phyloP scores from a whole-genome alignment of 2,329 filamentous ascomycete genomes.

The Paracoccidioides brasiliensis region DNA sequence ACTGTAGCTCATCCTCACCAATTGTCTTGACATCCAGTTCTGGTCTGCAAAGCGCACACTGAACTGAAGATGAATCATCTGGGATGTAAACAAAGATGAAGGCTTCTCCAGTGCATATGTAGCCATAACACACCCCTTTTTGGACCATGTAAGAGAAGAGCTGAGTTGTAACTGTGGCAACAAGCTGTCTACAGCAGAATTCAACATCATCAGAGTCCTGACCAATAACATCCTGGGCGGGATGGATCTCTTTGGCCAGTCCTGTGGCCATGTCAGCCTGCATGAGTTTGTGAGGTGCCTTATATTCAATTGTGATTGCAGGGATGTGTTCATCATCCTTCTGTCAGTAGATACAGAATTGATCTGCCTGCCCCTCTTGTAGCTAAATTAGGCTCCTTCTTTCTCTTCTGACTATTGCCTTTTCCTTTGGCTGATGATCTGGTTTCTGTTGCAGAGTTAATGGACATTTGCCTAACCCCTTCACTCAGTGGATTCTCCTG shows the following conservation, averaged over 20 bases:
- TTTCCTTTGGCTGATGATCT: conserved; percentile 5
- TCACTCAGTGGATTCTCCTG: conserved; percentile 8
- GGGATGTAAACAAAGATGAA: conserved; percentile 21
- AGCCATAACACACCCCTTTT: conserved; percentile 16
- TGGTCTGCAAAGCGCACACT: conserved; percentile 10
- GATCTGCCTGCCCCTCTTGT: conserved; percentile 5
- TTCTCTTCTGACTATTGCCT: not conserved
- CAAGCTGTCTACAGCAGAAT: conserved; percentile 15
- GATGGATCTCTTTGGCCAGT: conserved; percentile 13
- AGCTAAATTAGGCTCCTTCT: not conserved
- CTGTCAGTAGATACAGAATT: conserved; percentile 6
- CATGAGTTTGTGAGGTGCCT: conserved; percentile 17
- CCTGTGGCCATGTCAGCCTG: conserved; percentile 16
- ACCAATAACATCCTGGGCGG: conserved; percentile 15
- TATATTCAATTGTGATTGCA: conserved; percentile 17
- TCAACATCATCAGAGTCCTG: conserved; percentile 16
- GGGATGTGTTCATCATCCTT: conserved; percentile 13
- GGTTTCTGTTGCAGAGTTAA: conserved; percentile 7
- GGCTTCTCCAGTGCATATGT: conserved; percentile 20
- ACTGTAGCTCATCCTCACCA: conserved; percentile 23
- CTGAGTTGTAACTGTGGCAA: conserved; percentile 17
- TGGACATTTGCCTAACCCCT: conserved; percentile 7
- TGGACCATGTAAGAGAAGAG: conserved; percentile 21
- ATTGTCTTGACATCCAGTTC: conserved; percentile 16
- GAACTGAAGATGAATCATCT: conserved; percentile 11